Evolutionary conservation across 495 filamentous ascomycete species (phyloP).

Genomic region (Xylaria scruposa): DNA sequence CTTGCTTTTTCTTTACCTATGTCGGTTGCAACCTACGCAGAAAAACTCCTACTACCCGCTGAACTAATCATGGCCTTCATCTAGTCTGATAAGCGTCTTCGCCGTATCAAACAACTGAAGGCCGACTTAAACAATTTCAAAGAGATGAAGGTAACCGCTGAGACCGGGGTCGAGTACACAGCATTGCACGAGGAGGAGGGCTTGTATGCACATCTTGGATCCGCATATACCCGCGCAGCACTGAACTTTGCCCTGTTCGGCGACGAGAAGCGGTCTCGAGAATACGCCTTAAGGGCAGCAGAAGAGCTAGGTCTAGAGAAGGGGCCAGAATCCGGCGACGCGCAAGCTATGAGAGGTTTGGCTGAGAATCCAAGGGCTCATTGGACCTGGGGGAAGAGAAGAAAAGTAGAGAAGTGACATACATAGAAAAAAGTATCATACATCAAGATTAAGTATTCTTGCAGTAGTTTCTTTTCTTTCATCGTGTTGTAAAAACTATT

Average conservation of each 20-base stretch:
- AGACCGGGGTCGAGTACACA: conserved; percentile 43
- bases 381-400: conserved; percentile 41
- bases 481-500: no score
- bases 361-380: conserved; percentile 41
- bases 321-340: conserved; percentile 39
- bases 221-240: conserved; percentile 49
- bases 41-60: not conserved
- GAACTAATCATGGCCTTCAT: not conserved
- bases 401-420: conserved; percentile 18
- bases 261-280: conserved; percentile 41
- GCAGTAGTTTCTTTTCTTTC: no score
- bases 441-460: no score
- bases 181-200: conserved; percentile 45
- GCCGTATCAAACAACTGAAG: conserved; percentile 43
- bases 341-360: conserved; percentile 45
- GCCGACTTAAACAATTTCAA: conserved; percentile 45
- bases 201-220: conserved; percentile 46
- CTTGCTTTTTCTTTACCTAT: not conserved
- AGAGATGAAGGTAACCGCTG: conserved; percentile 38
- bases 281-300: conserved; percentile 43
- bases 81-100: conserved; percentile 46
- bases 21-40: not conserved
- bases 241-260: conserved; percentile 52
- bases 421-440: not conserved
- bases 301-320: conserved; percentile 46